Percentiles rank a stretch among this genome's conserved stretches.
These are phyloP conservation scores for Dimocarpus longan DNA, from an alignment of 345 rosid genomes.

Conservation along the genomic window DNA sequence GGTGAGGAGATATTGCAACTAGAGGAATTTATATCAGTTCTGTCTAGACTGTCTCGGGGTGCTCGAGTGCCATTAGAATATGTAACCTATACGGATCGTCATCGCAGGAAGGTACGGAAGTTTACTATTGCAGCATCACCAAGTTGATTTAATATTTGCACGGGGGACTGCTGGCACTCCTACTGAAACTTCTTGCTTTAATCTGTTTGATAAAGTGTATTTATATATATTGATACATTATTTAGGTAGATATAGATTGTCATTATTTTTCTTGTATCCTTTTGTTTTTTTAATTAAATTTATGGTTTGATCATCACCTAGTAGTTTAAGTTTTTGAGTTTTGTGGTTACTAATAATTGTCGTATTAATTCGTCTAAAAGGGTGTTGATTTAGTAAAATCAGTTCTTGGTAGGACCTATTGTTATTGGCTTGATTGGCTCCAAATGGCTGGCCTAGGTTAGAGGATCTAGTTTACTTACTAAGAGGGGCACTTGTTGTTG, in stretches of 20 bases:
- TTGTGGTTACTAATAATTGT: neutral
- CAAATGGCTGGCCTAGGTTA: neutral
- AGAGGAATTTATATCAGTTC: slow-evolving; percentile 63
- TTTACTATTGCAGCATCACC: neutral
- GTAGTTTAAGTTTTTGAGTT: no score
- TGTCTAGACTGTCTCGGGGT: slow-evolving; percentile 74
- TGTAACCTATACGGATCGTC: slow-evolving; percentile 79
- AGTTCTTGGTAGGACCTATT: neutral
- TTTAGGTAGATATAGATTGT: no score
- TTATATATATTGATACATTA: neutral
- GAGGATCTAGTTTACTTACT: neutral
- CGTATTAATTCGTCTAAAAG: neutral
- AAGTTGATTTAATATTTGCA: neutral
- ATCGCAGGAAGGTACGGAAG: slow-evolving; percentile 77
- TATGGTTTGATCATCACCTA: neutral
- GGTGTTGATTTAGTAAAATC: neutral
- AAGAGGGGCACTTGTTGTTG: neutral
- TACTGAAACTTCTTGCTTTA: neutral
- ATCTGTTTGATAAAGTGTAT: no score
- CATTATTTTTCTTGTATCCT: neutral
- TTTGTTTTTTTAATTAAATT: neutral
- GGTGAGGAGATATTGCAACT: slow-evolving; percentile 76
- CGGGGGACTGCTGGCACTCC: neutral
- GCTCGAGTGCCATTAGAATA: slow-evolving; percentile 92
- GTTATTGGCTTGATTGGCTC: neutral